These are phyloP conservation scores for Aschersonia sp. DNA, from an alignment of 2,329 filamentous ascomycete species.

Conservation along the genomic window DNA sequence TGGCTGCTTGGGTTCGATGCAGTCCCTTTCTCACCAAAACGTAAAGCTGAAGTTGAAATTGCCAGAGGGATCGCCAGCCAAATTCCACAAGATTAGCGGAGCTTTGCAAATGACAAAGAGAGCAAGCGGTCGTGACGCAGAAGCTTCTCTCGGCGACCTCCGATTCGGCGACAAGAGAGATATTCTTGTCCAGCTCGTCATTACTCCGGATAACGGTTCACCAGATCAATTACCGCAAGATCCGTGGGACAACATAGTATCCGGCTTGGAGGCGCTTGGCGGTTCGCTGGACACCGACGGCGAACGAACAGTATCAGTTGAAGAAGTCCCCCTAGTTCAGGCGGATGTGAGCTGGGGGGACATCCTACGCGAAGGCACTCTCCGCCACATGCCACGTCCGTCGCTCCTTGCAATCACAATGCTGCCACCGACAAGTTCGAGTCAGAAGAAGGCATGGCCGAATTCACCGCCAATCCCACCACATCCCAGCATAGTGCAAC, in stretches of 20 bases:
- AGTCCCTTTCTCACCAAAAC: constrained; percentile 95
- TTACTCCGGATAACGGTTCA: constrained; percentile 68
- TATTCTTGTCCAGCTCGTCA: constrained; percentile 85
- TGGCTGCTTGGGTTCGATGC: constrained; percentile 80
- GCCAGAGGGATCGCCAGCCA: constrained; percentile 90
- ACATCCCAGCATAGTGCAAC: constrained; percentile 86
- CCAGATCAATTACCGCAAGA: constrained; percentile 84
- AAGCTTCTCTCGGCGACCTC: constrained; percentile 81
- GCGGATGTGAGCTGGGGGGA: constrained; percentile 90
- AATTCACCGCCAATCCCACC: constrained; percentile 75
- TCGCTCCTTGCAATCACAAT: constrained; percentile 92
- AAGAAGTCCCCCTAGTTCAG: constrained; percentile 90
- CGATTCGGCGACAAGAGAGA: constrained; percentile 91
- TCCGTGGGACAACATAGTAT: constrained; percentile 94
- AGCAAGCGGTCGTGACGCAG: constrained; percentile 84
- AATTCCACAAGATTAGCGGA: constrained; percentile 97
- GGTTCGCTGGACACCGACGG: constrained; percentile 79
- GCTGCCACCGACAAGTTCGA: constrained; percentile 51
- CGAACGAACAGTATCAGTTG: constrained; percentile 68
- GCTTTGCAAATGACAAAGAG: constrained; percentile 93
- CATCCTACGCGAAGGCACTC: constrained; percentile 73
- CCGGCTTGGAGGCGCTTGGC: constrained; percentile 82
- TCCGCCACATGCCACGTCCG: constrained; percentile 75
- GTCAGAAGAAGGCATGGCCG: constrained; percentile 50
- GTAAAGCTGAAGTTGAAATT: constrained; percentile 89